Conservation (phyloP, 148 eudicot species). For the Rhododendron molle region DNA sequence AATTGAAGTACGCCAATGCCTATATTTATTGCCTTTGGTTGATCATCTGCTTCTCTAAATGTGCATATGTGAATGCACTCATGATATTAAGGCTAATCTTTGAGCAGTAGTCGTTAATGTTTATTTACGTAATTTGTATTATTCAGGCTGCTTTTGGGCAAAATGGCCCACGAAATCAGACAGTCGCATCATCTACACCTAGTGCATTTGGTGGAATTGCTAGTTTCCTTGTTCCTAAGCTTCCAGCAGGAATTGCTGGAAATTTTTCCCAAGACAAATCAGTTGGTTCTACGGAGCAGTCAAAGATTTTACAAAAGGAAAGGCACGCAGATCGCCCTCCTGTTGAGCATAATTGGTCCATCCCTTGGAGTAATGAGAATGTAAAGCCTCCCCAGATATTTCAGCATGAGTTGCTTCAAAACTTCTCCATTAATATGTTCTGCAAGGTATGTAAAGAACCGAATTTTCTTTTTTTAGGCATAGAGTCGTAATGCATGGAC, state of each 20-base stretch:
- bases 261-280: conserved; percentile 61
- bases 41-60: conserved; percentile 1
- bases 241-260: conserved; percentile 67
- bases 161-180: conserved; percentile 57
- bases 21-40: background rate
- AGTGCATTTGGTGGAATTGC: conserved; percentile 98
- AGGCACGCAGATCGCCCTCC: conserved; percentile 97
- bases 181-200: conserved; percentile 48
- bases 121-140: background rate
- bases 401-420: conserved; percentile 97
- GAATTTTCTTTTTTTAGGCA: background rate
- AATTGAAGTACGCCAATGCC: conserved; percentile 64
- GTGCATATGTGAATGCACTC: background rate
- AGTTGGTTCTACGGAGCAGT: conserved; percentile 46
- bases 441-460: conserved; percentile 62
- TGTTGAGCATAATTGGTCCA: conserved; percentile 91
- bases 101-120: background rate
- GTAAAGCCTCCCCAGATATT: conserved; percentile 84
- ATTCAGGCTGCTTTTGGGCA: conserved; percentile 79
- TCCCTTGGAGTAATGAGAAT: conserved; percentile 46
- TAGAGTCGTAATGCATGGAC: background rate
- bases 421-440: conserved; percentile 91
- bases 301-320: conserved; percentile 59
- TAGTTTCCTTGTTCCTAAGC: conserved; percentile 91
- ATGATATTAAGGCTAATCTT: background rate